Conservation (phyloP, 2,329 filamentous ascomycete species). For the Colletotrichum chlorophyti region DNA sequence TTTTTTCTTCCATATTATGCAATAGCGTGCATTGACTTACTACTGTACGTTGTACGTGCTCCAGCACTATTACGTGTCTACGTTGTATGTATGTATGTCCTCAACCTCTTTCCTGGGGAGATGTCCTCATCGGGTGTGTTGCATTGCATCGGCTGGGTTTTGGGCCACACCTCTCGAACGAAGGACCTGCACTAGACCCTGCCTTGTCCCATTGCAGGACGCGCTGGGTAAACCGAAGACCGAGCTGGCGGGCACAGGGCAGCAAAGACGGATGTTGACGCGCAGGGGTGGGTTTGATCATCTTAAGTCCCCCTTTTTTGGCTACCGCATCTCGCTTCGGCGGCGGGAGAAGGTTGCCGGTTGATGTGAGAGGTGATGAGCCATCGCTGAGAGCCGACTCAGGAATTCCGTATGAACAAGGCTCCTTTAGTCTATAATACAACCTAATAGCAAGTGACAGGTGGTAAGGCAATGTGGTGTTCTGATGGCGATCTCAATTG, state of each 20-base stretch:
- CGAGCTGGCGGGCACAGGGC: slow-evolving; percentile 15
- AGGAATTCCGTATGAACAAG: no score
- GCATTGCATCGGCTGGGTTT: slow-evolving; percentile 16
- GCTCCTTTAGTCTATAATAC: no score
- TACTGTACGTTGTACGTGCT: no score
- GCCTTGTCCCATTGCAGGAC: slow-evolving; percentile 10
- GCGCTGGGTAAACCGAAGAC: slow-evolving; percentile 5
- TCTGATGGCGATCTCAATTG: no score
- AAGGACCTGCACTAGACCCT: no score
- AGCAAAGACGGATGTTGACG: no score
- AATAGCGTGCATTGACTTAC: no score
- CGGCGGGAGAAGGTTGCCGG: slow-evolving; percentile 12
- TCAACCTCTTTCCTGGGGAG: not conserved
- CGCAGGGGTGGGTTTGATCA: not conserved
- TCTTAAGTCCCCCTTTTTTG: not conserved
- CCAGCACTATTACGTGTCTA: no score
- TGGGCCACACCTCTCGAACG: not conserved
- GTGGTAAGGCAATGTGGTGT: no score
- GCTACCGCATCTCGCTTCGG: slow-evolving; percentile 18
- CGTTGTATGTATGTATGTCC: not conserved
- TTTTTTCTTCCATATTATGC: no score
- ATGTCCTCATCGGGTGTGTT: slow-evolving; percentile 9
- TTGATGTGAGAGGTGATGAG: slow-evolving; percentile 17
- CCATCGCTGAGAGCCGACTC: no score
- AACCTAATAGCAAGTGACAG: no score